These are phyloP conservation scores for Gremmenia infestans DNA, from an alignment of 2,329 filamentous ascomycete genomes.

Conservation along the genomic window DNA sequence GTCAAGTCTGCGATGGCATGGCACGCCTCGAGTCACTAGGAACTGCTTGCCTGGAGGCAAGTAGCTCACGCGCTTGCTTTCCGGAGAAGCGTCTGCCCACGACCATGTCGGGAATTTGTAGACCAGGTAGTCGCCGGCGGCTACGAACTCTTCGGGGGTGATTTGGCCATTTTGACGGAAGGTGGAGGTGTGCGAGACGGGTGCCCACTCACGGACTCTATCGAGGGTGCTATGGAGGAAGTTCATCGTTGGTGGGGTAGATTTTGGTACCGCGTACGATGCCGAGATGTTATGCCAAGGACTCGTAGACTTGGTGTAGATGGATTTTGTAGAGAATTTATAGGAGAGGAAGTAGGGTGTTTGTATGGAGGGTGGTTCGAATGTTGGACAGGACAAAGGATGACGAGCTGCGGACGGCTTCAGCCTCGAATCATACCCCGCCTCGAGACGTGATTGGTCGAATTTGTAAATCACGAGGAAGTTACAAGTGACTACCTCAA, in stretches of 20 bases:
- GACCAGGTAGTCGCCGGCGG: constrained; percentile 93
- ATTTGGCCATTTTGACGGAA: constrained; percentile 94
- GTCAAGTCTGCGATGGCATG: constrained; percentile 85
- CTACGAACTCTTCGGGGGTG: constrained; percentile 93
- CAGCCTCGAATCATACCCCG: background rate
- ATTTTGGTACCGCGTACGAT: background rate
- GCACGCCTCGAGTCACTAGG: constrained; percentile 88
- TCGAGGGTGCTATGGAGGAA: constrained; percentile 90
- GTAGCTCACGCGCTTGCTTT: constrained; percentile 70
- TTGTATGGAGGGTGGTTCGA: background rate
- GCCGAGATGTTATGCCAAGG: background rate
- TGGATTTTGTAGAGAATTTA: background rate
- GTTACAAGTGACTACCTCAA: background rate
- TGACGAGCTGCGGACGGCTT: background rate
- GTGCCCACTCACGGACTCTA: constrained; percentile 86
- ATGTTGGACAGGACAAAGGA: background rate
- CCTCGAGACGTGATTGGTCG: background rate
- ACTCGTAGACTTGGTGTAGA: background rate
- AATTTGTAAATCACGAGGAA: background rate
- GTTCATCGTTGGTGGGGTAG: constrained; percentile 57
- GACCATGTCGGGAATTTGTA: constrained; percentile 99
- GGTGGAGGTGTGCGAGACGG: constrained; percentile 83
- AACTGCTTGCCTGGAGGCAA: constrained; percentile 91
- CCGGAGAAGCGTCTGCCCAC: constrained; percentile 85
- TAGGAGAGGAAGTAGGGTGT: too few species aligned